Conservation (phyloP, 225 moss, liverwort and hornwort species). For the Takakia lepidozioides region DNA sequence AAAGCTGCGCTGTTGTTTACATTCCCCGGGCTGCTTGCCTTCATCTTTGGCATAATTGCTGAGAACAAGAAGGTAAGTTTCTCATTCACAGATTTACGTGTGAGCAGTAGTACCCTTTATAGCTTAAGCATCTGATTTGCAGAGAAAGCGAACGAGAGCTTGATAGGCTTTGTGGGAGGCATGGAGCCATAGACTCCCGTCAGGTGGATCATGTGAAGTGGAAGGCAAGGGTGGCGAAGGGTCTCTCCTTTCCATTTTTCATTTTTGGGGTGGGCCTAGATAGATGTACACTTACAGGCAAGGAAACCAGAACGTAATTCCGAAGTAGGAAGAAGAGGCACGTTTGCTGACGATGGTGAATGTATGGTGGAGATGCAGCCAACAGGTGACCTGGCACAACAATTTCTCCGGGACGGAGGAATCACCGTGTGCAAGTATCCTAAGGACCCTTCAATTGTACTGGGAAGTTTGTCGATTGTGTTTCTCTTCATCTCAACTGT, state of each 20-base stretch:
- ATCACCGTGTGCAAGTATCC: constrained; percentile 55
- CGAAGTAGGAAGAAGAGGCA: neutral
- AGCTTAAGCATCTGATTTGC: too few relatives aligned
- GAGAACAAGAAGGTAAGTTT: constrained; percentile 75
- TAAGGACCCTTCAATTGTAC: constrained; percentile 49
- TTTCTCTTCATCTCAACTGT: constrained; percentile 60
- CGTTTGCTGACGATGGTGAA: neutral
- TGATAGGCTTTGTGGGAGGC: too few relatives aligned
- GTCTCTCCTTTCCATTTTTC: neutral
- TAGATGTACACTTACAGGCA: too few relatives aligned
- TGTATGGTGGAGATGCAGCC: constrained; percentile 44
- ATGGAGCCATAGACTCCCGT: too few relatives aligned
- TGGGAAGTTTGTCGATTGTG: constrained; percentile 61
- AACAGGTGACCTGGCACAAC: constrained; percentile 21
- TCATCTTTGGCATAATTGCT: constrained; percentile 67
- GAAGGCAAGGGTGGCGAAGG: neutral
- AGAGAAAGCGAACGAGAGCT: too few relatives aligned
- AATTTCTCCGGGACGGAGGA: constrained; percentile 20
- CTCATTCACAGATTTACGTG: neutral
- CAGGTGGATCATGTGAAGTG: too few relatives aligned
- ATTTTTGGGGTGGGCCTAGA: too few relatives aligned
- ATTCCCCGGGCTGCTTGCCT: constrained; percentile 56
- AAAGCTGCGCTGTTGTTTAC: constrained; percentile 40
- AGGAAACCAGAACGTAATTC: too few relatives aligned
- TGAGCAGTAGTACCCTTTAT: neutral